These are phyloP conservation scores for Cladorrhinum sp. DNA, from an alignment of 2,329 filamentous ascomycete genomes.

Conservation along the genomic window DNA sequence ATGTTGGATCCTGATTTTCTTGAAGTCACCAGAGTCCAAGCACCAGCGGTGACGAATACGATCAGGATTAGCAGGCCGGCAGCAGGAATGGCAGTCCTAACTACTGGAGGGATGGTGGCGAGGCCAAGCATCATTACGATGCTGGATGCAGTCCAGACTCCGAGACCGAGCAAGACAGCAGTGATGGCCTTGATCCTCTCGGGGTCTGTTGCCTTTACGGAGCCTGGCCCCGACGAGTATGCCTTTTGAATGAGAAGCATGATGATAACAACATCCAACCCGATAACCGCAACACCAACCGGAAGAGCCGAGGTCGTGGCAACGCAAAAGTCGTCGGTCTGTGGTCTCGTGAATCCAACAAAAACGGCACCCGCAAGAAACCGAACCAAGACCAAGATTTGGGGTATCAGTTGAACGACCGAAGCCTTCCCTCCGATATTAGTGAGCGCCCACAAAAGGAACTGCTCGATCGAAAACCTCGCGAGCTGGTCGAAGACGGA, in stretches of 20 bases:
- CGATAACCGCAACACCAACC: conserved; percentile 45
- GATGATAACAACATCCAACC: conserved; percentile 45
- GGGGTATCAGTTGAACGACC: conserved; percentile 40
- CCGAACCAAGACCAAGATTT: conserved; percentile 45
- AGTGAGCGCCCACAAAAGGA: conserved; percentile 50
- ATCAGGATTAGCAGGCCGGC: conserved; percentile 48
- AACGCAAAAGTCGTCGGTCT: conserved; percentile 52
- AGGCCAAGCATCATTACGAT: conserved; percentile 50
- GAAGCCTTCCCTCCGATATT: conserved; percentile 34
- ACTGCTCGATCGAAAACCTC: conserved; percentile 52
- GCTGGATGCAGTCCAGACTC: conserved; percentile 54
- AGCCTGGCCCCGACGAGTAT: conserved; percentile 37
- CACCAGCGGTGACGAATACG: conserved; percentile 41
- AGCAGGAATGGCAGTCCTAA: conserved; percentile 50
- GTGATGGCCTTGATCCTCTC: conserved; percentile 41
- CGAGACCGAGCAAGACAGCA: conserved; percentile 42
- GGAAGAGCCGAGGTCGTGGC: conserved; percentile 44
- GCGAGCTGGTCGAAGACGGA: conserved; percentile 57
- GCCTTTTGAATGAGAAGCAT: conserved; percentile 40
- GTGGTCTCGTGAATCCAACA: conserved; percentile 51
- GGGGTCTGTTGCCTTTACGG: conserved; percentile 33
- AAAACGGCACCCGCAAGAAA: conserved; percentile 54
- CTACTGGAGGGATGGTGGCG: conserved; percentile 39
- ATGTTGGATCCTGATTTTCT: conserved; percentile 31
- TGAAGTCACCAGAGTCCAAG: conserved; percentile 32